phyloP scores from a whole-genome alignment of 129 eudicot genomes.

The Chrysanthemum seticuspe region DNA sequence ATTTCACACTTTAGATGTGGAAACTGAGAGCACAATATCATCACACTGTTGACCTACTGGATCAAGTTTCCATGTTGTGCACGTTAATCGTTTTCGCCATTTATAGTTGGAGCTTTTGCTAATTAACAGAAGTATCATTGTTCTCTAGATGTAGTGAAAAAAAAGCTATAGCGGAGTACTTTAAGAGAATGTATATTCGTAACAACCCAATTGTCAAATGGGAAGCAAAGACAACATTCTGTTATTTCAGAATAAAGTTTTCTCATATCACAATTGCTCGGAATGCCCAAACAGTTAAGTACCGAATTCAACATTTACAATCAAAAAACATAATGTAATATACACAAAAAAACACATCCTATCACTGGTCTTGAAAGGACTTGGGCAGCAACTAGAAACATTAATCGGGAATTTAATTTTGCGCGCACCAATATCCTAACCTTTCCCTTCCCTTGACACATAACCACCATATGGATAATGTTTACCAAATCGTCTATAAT shows the following conservation, averaged over 20 bases:
- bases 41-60: too few relatives aligned
- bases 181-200: too few relatives aligned
- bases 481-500: conserved; percentile 13
- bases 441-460: not conserved
- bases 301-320: not conserved
- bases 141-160: too few relatives aligned
- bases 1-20: too few relatives aligned
- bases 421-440: not conserved
- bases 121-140: too few relatives aligned
- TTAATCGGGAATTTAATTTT: not conserved
- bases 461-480: not conserved
- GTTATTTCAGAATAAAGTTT: not conserved
- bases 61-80: too few relatives aligned
- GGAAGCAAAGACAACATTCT: not conserved
- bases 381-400: not conserved
- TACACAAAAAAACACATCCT: conserved; percentile 4
- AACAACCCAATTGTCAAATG: too few relatives aligned
- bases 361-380: not conserved
- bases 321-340: not conserved
- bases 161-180: too few relatives aligned
- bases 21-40: too few relatives aligned
- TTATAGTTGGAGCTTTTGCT: too few relatives aligned
- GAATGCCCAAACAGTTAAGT: not conserved
- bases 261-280: not conserved
- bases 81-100: too few relatives aligned